phyloP scores from a whole-genome alignment of 78 protist species.

The Speleostelium caveatum region DNA sequence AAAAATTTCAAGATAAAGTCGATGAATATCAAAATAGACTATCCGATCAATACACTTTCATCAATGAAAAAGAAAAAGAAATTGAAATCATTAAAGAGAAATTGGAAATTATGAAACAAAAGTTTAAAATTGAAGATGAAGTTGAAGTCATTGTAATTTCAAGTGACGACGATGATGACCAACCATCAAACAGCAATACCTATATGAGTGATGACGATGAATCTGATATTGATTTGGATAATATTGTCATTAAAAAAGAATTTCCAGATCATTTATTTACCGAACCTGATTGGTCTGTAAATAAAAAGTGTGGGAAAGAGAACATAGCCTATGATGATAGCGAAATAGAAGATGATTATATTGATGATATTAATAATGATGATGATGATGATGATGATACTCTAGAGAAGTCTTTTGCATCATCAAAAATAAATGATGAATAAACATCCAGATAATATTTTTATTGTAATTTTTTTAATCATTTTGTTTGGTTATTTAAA shows the following conservation, averaged over 20 bases:
- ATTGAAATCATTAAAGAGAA: neutral
- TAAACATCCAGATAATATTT: neutral
- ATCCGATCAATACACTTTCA: neutral
- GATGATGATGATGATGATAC: neutral
- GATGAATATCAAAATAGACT: neutral
- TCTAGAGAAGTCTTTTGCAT: neutral
- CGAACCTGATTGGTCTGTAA: too few relatives aligned
- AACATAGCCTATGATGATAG: too few relatives aligned
- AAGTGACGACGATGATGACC: neutral
- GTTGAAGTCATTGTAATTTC: neutral
- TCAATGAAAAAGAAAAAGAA: neutral
- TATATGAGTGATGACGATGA: neutral
- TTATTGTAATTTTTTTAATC: too few relatives aligned
- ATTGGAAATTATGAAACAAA: too few relatives aligned
- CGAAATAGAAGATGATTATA: too few relatives aligned
- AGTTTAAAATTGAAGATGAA: neutral
- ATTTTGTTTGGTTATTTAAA: too few relatives aligned
- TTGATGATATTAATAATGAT: too few relatives aligned
- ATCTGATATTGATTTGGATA: neutral
- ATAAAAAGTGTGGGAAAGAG: too few relatives aligned
- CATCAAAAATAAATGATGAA: neutral
- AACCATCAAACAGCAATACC: neutral
- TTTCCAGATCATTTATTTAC: too few relatives aligned
- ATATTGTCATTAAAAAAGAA: too few relatives aligned
- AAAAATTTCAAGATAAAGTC: neutral